Conservation (phyloP, 2,329 filamentous ascomycete genomes). For the Leptosphaerulina australis region DNA sequence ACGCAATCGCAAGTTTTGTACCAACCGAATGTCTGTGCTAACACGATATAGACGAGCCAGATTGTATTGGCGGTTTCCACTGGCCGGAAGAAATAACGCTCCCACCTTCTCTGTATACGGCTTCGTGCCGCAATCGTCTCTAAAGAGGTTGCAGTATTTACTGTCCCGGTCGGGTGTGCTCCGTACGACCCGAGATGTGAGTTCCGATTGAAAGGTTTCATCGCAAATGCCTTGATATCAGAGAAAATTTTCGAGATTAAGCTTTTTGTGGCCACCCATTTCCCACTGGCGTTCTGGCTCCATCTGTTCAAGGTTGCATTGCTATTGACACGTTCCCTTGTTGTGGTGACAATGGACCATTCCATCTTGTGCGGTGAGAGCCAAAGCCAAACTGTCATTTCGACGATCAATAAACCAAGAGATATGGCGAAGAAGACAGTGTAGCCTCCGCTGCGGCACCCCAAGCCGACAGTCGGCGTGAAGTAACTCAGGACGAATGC, state of each 20-base stretch:
- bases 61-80: slow-evolving; percentile 47
- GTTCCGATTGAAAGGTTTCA: no score
- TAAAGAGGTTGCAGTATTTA: no score
- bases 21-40: slow-evolving; percentile 51
- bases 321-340: slow-evolving; percentile 24
- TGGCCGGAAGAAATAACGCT: slow-evolving; percentile 39
- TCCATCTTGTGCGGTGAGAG: slow-evolving; percentile 28
- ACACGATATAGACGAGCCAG: slow-evolving; percentile 43
- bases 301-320: slow-evolving; percentile 15
- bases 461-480: slow-evolving; percentile 55
- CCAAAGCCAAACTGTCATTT: slow-evolving; percentile 48
- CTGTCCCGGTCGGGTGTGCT: no score
- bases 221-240: no score
- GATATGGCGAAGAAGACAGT: slow-evolving; percentile 49
- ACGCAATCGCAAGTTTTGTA: slow-evolving; percentile 53
- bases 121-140: slow-evolving; percentile 11
- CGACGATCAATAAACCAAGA: slow-evolving; percentile 45
- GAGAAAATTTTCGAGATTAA: slow-evolving; percentile 12
- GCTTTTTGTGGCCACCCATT: slow-evolving; percentile 2
- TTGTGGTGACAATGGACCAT: slow-evolving; percentile 16
- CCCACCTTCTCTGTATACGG: slow-evolving; percentile 25
- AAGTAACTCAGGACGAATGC: slow-evolving; percentile 53
- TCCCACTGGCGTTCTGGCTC: no score
- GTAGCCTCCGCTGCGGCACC: slow-evolving; percentile 52
- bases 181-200: no score